Percentiles rank a stretch among this genome's conserved stretches.
These are phyloP conservation scores for Blastobotrys robertii DNA, from an alignment of 805 yeast genomes.

Conservation along the genomic window DNA sequence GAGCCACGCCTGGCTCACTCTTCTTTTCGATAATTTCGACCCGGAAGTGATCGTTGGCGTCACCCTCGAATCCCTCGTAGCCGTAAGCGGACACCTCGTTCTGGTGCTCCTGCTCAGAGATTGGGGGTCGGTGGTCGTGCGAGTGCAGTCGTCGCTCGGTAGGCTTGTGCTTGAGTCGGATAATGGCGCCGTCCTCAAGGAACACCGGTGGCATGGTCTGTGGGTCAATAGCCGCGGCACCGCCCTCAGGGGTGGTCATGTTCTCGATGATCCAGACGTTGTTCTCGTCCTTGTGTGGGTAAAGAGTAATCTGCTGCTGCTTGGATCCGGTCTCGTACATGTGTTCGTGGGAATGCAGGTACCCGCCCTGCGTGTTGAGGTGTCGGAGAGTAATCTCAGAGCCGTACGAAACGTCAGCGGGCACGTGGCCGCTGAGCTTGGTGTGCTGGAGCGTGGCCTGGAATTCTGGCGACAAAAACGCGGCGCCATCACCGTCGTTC, in stretches of 20 bases:
- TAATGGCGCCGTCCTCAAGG: conserved; percentile 44
- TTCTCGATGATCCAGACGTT: conserved; percentile 69
- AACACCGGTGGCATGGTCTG: conserved; percentile 32
- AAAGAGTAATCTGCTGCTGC: conserved; percentile 73
- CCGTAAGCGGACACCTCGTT: conserved; percentile 73
- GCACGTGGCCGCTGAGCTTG: conserved; percentile 31
- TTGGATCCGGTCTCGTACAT: conserved; percentile 55
- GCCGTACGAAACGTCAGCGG: conserved; percentile 66
- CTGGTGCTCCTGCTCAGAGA: conserved; percentile 84
- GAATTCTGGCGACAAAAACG: conserved; percentile 56
- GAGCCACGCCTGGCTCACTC: conserved; percentile 29
- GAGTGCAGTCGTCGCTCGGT: conserved; percentile 66
- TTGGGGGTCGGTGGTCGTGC: conserved; percentile 71
- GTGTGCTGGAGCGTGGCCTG: conserved; percentile 46
- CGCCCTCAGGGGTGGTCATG: conserved; percentile 20
- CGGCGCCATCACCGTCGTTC: conserved; percentile 49
- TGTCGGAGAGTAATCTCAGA: conserved; percentile 67
- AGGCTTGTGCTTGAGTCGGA: conserved; percentile 59
- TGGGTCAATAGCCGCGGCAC: conserved; percentile 14
- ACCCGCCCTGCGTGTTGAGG: conserved; percentile 56
- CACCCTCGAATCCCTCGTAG: conserved; percentile 50
- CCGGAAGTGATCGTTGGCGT: conserved; percentile 61
- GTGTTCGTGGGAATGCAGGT: conserved; percentile 67
- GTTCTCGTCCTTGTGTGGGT: conserved; percentile 51
- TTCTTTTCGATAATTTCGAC: conserved; percentile 39